Percentiles rank a stretch among this genome's conserved stretches.
Conservation (phyloP, 768 basidiomycete genomes). For the Lactarius pseudohatsudake region DNA sequence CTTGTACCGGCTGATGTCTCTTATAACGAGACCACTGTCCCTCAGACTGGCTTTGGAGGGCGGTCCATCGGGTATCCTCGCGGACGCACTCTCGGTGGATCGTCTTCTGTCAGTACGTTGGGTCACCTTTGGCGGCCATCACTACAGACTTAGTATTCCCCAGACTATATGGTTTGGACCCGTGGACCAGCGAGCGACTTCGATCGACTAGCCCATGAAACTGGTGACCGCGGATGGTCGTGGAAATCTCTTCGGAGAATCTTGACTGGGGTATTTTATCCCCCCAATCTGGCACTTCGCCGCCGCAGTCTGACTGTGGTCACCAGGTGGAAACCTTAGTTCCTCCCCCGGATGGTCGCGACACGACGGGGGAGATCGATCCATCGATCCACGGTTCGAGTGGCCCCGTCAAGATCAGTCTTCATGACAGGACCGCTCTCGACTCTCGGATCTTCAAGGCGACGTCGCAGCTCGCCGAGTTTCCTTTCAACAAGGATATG, state of each 20-base stretch:
- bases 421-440: conserved; percentile 18
- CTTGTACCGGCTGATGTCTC: not conserved
- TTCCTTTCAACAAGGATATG: no score
- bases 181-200: conserved; percentile 29
- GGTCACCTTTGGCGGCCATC: not conserved
- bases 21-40: conserved; percentile 28
- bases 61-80: conserved; percentile 27
- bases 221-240: conserved; percentile 28
- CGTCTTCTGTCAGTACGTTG: conserved; percentile 28
- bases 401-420: conserved; percentile 31
- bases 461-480: conserved; percentile 7
- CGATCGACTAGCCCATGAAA: conserved; percentile 27
- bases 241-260: conserved; percentile 24
- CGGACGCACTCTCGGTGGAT: conserved; percentile 28
- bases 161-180: conserved; percentile 22
- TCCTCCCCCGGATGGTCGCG: conserved; percentile 20
- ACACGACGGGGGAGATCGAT: conserved; percentile 31
- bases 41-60: conserved; percentile 20
- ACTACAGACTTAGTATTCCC: not conserved
- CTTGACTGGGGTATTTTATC: conserved; percentile 3
- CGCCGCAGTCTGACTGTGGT: not conserved
- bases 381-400: conserved; percentile 31
- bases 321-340: conserved; percentile 8
- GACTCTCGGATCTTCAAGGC: conserved; percentile 20
- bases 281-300: not conserved